A percentile compares a stretch with the other conserved stretches of the same genome.
Evolutionary conservation across 768 basidiomycete genomes (phyloP).

Genomic region (Panaeolus cyanescens): DNA sequence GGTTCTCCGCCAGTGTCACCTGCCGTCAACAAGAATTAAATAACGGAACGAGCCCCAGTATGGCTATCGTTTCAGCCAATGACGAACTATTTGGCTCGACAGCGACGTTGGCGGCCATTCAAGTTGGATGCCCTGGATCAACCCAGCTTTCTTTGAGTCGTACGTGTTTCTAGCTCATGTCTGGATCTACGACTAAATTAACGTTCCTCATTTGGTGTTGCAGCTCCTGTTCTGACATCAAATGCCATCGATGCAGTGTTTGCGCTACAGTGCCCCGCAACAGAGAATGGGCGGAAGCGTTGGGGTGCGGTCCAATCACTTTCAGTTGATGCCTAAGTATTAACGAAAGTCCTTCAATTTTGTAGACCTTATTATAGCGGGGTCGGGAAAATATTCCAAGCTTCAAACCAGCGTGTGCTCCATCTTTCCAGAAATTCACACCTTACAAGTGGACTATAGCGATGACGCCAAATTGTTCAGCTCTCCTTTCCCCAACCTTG

Average conservation of each 20-base stretch:
- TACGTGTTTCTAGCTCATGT: neutral
- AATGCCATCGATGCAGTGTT: conserved; percentile 18
- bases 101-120: conserved; percentile 16
- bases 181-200: neutral
- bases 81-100: conserved; percentile 12
- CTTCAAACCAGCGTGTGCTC: conserved; percentile 17
- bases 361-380: conserved; percentile 18
- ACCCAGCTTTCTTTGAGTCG: conserved; percentile 1
- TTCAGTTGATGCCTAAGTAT: conserved; percentile 58
- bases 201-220: neutral
- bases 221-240: conserved; percentile 11
- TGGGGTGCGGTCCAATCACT: conserved; percentile 57
- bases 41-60: conserved; percentile 12
- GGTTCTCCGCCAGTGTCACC: conserved; percentile 19
- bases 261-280: conserved; percentile 8
- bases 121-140: conserved; percentile 8
- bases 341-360: neutral
- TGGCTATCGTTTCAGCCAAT: conserved; percentile 9
- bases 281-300: conserved; percentile 11
- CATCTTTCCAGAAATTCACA: conserved; percentile 15
- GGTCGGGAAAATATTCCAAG: conserved; percentile 15
- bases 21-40: conserved; percentile 12
- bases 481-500: conserved; percentile 19
- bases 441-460: conserved; percentile 15
- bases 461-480: conserved; percentile 16